A percentile compares a stretch with the other conserved stretches of the same genome.
phyloP scores from a whole-genome alignment of 2,329 filamentous ascomycete genomes.

The Exutisphaerella laricina region DNA sequence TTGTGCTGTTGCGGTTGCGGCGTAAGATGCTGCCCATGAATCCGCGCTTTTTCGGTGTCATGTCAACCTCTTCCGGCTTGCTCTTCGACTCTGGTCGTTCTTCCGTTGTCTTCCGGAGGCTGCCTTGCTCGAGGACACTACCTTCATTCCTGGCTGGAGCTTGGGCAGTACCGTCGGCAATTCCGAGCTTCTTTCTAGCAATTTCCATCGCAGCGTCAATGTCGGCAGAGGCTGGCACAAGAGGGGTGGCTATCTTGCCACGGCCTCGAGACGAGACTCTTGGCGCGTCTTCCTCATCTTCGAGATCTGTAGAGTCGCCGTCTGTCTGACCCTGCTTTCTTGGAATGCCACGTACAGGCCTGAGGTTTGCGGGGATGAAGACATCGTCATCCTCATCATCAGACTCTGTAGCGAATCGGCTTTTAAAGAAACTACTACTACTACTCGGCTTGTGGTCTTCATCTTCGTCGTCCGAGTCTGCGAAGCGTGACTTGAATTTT shows the following conservation, averaged over 20 bases:
- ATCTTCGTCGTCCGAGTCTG: constrained; percentile 61
- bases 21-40: constrained; percentile 35
- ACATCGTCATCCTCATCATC: constrained; percentile 50
- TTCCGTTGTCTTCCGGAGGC: constrained; percentile 40
- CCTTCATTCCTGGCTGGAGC: constrained; percentile 28
- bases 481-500: constrained; percentile 53
- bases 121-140: constrained; percentile 33
- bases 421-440: constrained; percentile 37
- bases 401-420: constrained; percentile 44
- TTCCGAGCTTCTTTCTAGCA: constrained; percentile 30
- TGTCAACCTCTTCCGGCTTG: constrained; percentile 13
- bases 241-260: constrained; percentile 27
- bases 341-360: constrained; percentile 56
- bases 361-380: constrained; percentile 34
- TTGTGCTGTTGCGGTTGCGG: constrained; percentile 28
- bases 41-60: constrained; percentile 23
- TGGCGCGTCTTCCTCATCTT: constrained; percentile 37
- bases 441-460: constrained; percentile 29
- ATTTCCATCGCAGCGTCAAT: constrained; percentile 36
- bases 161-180: constrained; percentile 8
- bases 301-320: constrained; percentile 51
- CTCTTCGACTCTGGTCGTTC: constrained; percentile 41
- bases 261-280: constrained; percentile 42
- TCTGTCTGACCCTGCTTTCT: constrained; percentile 51
- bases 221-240: constrained; percentile 32